These are phyloP conservation scores for Harrya chromipes DNA, from an alignment of 768 basidiomycete genomes.

Conservation along the genomic window DNA sequence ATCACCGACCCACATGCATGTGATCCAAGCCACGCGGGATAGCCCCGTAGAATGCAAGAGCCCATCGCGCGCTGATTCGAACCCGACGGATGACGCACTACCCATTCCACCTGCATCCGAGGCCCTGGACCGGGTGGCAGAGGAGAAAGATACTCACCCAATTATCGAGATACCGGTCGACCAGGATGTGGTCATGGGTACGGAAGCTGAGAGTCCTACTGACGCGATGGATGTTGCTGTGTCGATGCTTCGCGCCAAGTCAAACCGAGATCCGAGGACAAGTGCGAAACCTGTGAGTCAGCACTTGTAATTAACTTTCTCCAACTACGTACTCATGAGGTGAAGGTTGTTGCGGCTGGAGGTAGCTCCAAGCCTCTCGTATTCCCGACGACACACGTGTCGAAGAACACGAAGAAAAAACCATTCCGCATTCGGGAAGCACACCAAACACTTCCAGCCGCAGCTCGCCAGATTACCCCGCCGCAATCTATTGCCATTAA, in stretches of 20 bases:
- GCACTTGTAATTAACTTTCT: background rate
- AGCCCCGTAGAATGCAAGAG: background rate
- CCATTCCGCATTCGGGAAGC: slow-evolving; percentile 14
- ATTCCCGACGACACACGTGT: slow-evolving; percentile 15
- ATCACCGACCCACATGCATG: slow-evolving; percentile 4
- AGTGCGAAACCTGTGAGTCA: slow-evolving; percentile 23
- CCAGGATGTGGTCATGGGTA: slow-evolving; percentile 2
- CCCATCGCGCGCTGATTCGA: slow-evolving; percentile 1
- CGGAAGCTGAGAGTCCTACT: background rate
- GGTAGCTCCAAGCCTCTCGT: slow-evolving; percentile 18
- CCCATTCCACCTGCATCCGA: background rate
- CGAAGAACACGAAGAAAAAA: slow-evolving; percentile 19
- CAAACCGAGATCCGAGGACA: slow-evolving; percentile 29
- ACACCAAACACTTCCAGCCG: slow-evolving; percentile 3
- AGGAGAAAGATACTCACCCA: background rate
- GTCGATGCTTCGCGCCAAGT: slow-evolving; percentile 4
- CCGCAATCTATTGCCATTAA: slow-evolving; percentile 14
- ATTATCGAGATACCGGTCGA: background rate
- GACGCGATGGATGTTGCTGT: slow-evolving; percentile 1
- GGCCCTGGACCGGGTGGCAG: background rate
- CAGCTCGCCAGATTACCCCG: slow-evolving; percentile 8
- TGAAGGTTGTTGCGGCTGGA: slow-evolving; percentile 18
- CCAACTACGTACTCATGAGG: slow-evolving; percentile 17
- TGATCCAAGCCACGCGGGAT: background rate
- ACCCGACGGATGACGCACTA: background rate